A percentile compares a stretch with the other conserved stretches of the same genome.
These are phyloP conservation scores for Paulownia fortunei DNA, from an alignment of 257 asterid species.

Conservation along the genomic window DNA sequence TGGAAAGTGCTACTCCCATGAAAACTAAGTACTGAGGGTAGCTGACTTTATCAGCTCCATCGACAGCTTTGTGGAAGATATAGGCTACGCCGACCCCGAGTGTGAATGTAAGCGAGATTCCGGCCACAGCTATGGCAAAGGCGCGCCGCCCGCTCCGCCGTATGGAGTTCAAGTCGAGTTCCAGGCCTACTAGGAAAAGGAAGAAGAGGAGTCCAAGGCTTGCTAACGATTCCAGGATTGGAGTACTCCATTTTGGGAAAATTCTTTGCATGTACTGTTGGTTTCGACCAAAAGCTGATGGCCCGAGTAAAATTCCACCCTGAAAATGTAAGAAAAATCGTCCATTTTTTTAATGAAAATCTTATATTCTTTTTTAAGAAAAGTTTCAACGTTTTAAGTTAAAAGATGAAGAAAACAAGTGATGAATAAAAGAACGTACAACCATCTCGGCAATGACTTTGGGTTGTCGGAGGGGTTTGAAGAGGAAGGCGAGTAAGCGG, in stretches of 20 bases:
- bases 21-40: slow-evolving; percentile 46
- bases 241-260: slow-evolving; percentile 66
- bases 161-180: slow-evolving; percentile 57
- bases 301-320: slow-evolving; percentile 72
- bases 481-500: slow-evolving; percentile 55
- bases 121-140: slow-evolving; percentile 56
- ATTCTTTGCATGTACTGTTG: slow-evolving; percentile 44
- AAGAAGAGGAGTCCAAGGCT: slow-evolving; percentile 63
- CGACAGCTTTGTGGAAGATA: slow-evolving; percentile 41
- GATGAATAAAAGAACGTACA: slow-evolving; percentile 29
- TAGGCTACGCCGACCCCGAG: slow-evolving; percentile 54
- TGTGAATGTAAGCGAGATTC: slow-evolving; percentile 50
- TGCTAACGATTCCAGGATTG: slow-evolving; percentile 59
- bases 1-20: slow-evolving; percentile 71
- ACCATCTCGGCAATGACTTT: slow-evolving; percentile 64
- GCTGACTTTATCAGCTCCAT: slow-evolving; percentile 53
- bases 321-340: slow-evolving; percentile 5
- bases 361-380: no score
- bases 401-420: not conserved
- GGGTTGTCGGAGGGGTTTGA: slow-evolving; percentile 74
- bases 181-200: slow-evolving; percentile 70
- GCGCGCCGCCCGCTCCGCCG: slow-evolving; percentile 51
- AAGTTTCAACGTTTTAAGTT: no score
- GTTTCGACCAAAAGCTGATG: slow-evolving; percentile 59
- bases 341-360: no score